Conservation (phyloP, 2,329 filamentous ascomycete species). For the Penicillium sp. region DNA sequence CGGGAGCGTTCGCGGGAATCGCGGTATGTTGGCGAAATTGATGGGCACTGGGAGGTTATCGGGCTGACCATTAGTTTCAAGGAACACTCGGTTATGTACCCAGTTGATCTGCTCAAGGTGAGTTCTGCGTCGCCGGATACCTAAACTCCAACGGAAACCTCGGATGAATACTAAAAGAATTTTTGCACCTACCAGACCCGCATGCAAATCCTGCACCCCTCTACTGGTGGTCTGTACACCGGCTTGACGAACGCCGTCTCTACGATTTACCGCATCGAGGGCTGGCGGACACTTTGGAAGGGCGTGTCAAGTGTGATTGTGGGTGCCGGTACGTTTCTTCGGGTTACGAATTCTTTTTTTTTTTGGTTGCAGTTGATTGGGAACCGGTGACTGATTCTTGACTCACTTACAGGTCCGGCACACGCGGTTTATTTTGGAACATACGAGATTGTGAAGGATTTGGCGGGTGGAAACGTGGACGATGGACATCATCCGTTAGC, state of each 20-base stretch:
- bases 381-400: conserved; percentile 26
- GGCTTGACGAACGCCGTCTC: conserved; percentile 91
- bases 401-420: conserved; percentile 73
- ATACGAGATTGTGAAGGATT: conserved; percentile 95
- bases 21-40: conserved; percentile 64
- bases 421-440: conserved; percentile 98
- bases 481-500: conserved; percentile 88
- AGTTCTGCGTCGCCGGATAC: conserved; percentile 24
- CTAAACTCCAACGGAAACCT: neutral
- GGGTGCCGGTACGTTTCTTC: conserved; percentile 73
- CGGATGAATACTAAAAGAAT: conserved; percentile 12
- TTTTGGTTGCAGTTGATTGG: neutral
- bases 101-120: conserved; percentile 97
- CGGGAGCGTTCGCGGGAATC: conserved; percentile 95
- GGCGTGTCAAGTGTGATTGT: conserved; percentile 96
- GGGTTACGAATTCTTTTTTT: neutral
- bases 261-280: conserved; percentile 88
- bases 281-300: conserved; percentile 89
- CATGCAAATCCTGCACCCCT: conserved; percentile 94
- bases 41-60: conserved; percentile 1
- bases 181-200: conserved; percentile 69
- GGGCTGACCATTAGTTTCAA: conserved; percentile 46
- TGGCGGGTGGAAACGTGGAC: conserved; percentile 87
- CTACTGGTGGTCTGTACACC: conserved; percentile 78
- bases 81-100: conserved; percentile 99